These are phyloP conservation scores for Arctostaphylos glauca DNA, from an alignment of 148 eudicot species.

Conservation along the genomic window DNA sequence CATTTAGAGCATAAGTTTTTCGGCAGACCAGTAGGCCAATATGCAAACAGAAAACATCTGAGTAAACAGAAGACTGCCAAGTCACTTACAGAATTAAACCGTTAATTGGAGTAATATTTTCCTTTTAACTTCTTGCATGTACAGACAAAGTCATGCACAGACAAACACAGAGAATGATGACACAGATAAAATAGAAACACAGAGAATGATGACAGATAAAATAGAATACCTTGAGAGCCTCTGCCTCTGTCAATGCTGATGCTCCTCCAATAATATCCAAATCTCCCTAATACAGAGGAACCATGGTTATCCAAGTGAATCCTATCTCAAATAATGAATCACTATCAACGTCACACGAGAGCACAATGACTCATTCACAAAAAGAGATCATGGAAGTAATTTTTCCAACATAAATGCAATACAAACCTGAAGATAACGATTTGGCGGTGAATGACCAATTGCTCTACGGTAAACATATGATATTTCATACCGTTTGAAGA, in stretches of 20 bases:
- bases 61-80: not conserved
- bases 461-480: slow-evolving; percentile 86
- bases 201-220: slow-evolving; percentile 8
- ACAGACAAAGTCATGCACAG: not conserved
- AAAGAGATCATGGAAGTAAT: not conserved
- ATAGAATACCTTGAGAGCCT: slow-evolving; percentile 72
- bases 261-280: slow-evolving; percentile 95
- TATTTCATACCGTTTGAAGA: slow-evolving; percentile 85
- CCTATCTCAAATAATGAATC: not conserved
- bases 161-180: not conserved
- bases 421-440: slow-evolving; percentile 82
- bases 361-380: not conserved
- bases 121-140: not conserved
- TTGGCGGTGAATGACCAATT: slow-evolving; percentile 88
- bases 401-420: slow-evolving; percentile 8
- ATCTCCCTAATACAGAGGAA: slow-evolving; percentile 54
- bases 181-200: slow-evolving; percentile 1
- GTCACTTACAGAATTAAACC: not conserved
- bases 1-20: not conserved
- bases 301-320: not conserved
- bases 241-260: slow-evolving; percentile 87
- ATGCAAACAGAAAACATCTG: not conserved
- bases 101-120: slow-evolving; percentile 9
- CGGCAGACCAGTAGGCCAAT: not conserved
- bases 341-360: slow-evolving; percentile 5